Evolutionary conservation across 345 rosid species (phyloP), one percentile per base, ranked within the genome.

Genomic region (Citropsis articulata): DNA sequence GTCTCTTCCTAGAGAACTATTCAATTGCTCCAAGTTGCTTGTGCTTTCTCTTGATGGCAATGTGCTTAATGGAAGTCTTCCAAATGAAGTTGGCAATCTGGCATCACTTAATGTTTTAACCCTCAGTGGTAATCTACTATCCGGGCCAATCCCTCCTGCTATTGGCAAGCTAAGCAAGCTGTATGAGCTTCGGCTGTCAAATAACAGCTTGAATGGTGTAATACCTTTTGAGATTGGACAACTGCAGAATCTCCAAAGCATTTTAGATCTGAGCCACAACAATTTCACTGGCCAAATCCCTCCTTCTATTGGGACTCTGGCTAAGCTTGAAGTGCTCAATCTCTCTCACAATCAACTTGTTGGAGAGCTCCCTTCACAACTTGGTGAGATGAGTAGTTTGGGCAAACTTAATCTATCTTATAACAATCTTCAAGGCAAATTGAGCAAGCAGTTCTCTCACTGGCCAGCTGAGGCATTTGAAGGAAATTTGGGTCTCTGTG

Each of bases 311-410:
- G 94, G 92, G 35, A 75, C 79, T 30, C 79, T 96, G 77, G 81
- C 86, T 19, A 96, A 89, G 86, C 93, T 94, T 7, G 98, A 91
- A 87, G 83, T 81, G 2, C 99, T 96, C 53, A 89, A 94, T 87
- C 87, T 96, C 35, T 96, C 99, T 48, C 92, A 91, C 72, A 94
- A 94, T 79, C 90, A 87, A 62, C 85, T 96, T 14, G 77, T 53
- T 0, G 99, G 98, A 7, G 89, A 87, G 71, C 79, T 96, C 48
- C 99, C 99, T 81, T 75, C 87, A 6, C 75, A 85, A 67, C 79
- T 96, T 0, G 92, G 87, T 0, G 88, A 82, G 1, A 90, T 92
- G 98, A 89, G 86, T 83, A 92, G 99, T 84, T 86, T 96, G 22
- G 97, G 91, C 9, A 90, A 88, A 85, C 93, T 96, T 22, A 81